phyloP scores from a whole-genome alignment of 495 filamentous ascomycete species.

The Platismatia glauca region DNA sequence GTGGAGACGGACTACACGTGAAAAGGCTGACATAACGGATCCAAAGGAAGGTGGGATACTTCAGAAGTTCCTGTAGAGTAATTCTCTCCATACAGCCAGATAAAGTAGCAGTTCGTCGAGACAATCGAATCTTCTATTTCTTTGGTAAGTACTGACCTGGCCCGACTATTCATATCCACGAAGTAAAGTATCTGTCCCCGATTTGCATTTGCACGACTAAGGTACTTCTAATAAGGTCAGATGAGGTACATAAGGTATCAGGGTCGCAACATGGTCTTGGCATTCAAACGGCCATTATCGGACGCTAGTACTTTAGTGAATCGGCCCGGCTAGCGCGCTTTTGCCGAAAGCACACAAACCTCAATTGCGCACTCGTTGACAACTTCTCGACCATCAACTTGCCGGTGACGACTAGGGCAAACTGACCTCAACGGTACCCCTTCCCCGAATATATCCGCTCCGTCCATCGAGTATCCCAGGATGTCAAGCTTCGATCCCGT shows the following conservation, averaged over 20 bases:
- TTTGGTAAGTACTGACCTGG: too few relatives aligned
- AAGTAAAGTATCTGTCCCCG: too few relatives aligned
- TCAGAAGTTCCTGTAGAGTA: neutral
- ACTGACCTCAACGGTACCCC: slow-evolving; percentile 29
- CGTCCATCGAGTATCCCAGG: slow-evolving; percentile 51
- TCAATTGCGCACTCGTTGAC: slow-evolving; percentile 26
- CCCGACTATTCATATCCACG: too few relatives aligned
- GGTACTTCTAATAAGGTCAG: too few relatives aligned
- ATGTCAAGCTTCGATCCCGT: slow-evolving; percentile 98
- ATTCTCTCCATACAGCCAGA: too few relatives aligned
- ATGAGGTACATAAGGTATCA: too few relatives aligned
- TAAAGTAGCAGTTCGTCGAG: too few relatives aligned
- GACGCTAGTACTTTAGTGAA: neutral
- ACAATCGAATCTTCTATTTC: too few relatives aligned
- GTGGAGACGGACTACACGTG: neutral
- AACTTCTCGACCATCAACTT: slow-evolving; percentile 39
- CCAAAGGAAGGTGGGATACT: neutral
- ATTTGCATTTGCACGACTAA: too few relatives aligned
- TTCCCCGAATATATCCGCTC: slow-evolving; percentile 33
- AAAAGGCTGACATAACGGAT: neutral
- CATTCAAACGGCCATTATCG: neutral
- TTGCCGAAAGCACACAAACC: slow-evolving; percentile 19
- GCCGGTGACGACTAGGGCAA: slow-evolving; percentile 39
- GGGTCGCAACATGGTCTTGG: too few relatives aligned
- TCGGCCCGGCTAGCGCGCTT: slow-evolving; percentile 16